phyloP scores from a whole-genome alignment of 2,329 filamentous ascomycete species.

The Ophiostoma sp. region DNA sequence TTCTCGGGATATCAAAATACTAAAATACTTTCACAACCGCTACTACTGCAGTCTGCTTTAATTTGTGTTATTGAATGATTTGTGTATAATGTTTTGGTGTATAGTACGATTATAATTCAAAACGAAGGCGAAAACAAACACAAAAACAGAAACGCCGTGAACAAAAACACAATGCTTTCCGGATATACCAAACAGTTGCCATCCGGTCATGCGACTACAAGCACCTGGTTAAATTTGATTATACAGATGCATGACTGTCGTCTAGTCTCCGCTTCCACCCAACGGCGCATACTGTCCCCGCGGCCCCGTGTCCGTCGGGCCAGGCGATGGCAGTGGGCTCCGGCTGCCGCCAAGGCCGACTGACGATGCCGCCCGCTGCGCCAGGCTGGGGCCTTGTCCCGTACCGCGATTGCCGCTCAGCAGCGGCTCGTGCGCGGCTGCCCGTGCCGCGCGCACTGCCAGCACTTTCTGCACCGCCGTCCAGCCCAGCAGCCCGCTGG shows the following conservation, averaged over 20 bases:
- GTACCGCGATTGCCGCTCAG: not conserved
- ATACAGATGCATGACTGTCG: too few relatives aligned
- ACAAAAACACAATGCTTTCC: not conserved
- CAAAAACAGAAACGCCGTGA: not conserved
- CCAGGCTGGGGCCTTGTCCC: not conserved
- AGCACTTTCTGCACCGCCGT: slow-evolving; percentile 42
- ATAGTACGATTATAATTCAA: not conserved
- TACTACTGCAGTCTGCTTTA: not conserved
- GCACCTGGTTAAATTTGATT: not conserved
- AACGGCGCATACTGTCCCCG: slow-evolving; percentile 26
- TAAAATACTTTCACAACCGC: not conserved
- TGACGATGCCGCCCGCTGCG: slow-evolving; percentile 15
- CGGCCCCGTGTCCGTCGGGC: slow-evolving; percentile 9
- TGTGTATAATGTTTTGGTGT: not conserved
- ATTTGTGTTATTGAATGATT: not conserved
- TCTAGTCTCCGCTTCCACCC: slow-evolving; percentile 16
- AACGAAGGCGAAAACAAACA: not conserved
- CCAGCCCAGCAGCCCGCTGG: slow-evolving; percentile 55
- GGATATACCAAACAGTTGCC: not conserved
- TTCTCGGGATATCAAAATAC: slow-evolving; percentile 4
- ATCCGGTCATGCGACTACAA: not conserved
- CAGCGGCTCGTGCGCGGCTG: slow-evolving; percentile 10
- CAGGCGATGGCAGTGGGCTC: slow-evolving; percentile 17
- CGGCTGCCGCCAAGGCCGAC: slow-evolving; percentile 11
- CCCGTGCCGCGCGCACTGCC: slow-evolving; percentile 17